A percentile compares a stretch with the other conserved stretches of the same genome.
Evolutionary conservation across 176 grass and related monocot genomes (phyloP).

Genomic region (Cymbopogon citratus): DNA sequence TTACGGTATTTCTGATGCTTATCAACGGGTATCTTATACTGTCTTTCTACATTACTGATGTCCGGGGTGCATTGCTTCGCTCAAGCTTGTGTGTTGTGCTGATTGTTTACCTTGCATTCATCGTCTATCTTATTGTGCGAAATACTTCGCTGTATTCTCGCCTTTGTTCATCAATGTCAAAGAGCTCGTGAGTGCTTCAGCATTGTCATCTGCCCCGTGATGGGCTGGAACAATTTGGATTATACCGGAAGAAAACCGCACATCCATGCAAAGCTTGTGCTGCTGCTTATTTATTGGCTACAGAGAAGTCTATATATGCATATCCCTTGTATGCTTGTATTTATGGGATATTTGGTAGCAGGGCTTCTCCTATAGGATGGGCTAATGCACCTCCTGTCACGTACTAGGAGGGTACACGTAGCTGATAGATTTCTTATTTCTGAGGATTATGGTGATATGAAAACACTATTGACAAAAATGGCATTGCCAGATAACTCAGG

Average conservation of each 20-base stretch:
- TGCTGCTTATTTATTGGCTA: constrained; percentile 16
- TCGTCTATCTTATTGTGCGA: constrained; percentile 63
- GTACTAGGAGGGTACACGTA: constrained; percentile 7
- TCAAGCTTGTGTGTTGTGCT: constrained; percentile 55
- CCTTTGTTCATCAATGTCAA: constrained; percentile 43
- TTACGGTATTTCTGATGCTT: constrained; percentile 77
- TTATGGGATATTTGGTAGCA: constrained; percentile 17
- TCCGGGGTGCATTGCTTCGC: constrained; percentile 55
- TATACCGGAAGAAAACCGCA: constrained; percentile 8
- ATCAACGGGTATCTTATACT: constrained; percentile 94
- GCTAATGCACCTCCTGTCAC: neutral
- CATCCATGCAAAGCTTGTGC: constrained; percentile 23
- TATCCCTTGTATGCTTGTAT: constrained; percentile 31
- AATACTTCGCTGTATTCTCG: constrained; percentile 48
- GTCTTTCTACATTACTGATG: constrained; percentile 63
- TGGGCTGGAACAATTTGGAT: constrained; percentile 4
- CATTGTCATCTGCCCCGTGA: neutral
- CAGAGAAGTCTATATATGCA: constrained; percentile 14
- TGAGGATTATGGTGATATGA: neutral
- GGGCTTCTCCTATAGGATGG: constrained; percentile 21
- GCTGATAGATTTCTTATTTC: constrained; percentile 16
- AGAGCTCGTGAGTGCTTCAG: constrained; percentile 43
- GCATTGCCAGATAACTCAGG: neutral
- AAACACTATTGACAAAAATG: neutral
- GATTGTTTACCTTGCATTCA: constrained; percentile 61